These are phyloP conservation scores for Scalesia atractyloides DNA, from an alignment of 129 eudicot genomes.

Conservation along the genomic window DNA sequence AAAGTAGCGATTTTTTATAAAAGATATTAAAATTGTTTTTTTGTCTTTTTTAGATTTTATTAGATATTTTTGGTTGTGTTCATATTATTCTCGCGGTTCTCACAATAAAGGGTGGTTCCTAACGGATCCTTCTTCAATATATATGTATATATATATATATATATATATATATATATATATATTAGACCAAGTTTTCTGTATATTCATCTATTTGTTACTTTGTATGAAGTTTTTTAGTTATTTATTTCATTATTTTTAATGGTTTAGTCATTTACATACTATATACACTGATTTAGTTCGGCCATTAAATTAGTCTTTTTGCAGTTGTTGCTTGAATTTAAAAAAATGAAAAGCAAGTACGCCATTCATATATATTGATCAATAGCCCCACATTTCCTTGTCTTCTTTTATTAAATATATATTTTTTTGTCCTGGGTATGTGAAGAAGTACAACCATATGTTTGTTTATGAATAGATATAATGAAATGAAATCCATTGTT, in stretches of 20 bases:
- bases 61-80: too few species aligned
- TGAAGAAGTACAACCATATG: slow-evolving; percentile 26
- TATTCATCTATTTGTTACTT: background rate
- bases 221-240: background rate
- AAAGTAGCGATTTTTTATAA: too few species aligned
- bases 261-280: background rate
- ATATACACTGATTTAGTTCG: background rate
- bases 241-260: background rate
- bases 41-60: too few species aligned
- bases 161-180: too few species aligned
- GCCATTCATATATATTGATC: background rate
- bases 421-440: slow-evolving; percentile 23
- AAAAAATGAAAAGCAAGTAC: slow-evolving; percentile 2
- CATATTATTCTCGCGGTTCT: too few species aligned
- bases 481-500: background rate
- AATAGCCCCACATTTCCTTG: slow-evolving; percentile 25
- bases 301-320: background rate
- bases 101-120: too few species aligned
- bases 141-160: too few species aligned
- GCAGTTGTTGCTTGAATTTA: background rate
- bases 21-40: too few species aligned
- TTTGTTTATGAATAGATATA: slow-evolving; percentile 16
- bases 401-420: slow-evolving; percentile 24
- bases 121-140: too few species aligned
- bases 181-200: too few species aligned